Percentiles rank a stretch among this genome's conserved stretches.
Evolutionary conservation across 2,329 filamentous ascomycete species (phyloP).

Genomic region (Fusarium goolgardi): DNA sequence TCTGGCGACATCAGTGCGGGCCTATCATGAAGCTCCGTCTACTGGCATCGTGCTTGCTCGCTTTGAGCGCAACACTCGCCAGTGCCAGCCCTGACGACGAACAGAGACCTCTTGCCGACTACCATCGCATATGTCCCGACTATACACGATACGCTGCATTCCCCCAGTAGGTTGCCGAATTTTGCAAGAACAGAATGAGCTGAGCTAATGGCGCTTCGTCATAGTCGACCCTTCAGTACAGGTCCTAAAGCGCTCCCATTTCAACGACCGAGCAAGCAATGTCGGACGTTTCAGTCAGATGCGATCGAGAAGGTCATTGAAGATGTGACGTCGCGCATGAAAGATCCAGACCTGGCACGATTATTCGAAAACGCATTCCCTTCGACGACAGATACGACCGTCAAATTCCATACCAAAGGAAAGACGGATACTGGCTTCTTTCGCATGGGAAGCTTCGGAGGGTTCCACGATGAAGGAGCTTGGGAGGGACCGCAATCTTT

Average conservation of each 20-base stretch:
- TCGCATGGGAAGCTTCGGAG: constrained; percentile 49
- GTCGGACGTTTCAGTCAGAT: constrained; percentile 89
- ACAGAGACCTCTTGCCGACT: constrained; percentile 45
- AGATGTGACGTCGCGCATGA: constrained; percentile 82
- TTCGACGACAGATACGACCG: constrained; percentile 84
- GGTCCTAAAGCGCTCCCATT: constrained; percentile 85
- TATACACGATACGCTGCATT: constrained; percentile 55
- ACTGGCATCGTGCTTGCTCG: constrained; percentile 46
- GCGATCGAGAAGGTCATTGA: constrained; percentile 89
- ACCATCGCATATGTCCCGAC: constrained; percentile 54
- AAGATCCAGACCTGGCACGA: constrained; percentile 87
- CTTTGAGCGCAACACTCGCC: constrained; percentile 40
- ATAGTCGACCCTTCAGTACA: constrained; percentile 81
- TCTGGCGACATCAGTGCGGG: neutral
- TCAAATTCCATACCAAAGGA: constrained; percentile 84
- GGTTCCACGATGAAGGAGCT: constrained; percentile 62
- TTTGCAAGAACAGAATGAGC: neutral
- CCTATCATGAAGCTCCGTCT: constrained; percentile 46
- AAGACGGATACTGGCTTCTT: constrained; percentile 55
- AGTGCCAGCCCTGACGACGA: constrained; percentile 34
- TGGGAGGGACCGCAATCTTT: constrained; percentile 93
- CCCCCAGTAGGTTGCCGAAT: constrained; percentile 52
- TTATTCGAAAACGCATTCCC: constrained; percentile 97
- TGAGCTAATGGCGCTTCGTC: constrained; percentile 18
- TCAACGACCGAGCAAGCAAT: constrained; percentile 82